Conservation (phyloP, 495 filamentous ascomycete genomes). For the Echria macrotheca region DNA sequence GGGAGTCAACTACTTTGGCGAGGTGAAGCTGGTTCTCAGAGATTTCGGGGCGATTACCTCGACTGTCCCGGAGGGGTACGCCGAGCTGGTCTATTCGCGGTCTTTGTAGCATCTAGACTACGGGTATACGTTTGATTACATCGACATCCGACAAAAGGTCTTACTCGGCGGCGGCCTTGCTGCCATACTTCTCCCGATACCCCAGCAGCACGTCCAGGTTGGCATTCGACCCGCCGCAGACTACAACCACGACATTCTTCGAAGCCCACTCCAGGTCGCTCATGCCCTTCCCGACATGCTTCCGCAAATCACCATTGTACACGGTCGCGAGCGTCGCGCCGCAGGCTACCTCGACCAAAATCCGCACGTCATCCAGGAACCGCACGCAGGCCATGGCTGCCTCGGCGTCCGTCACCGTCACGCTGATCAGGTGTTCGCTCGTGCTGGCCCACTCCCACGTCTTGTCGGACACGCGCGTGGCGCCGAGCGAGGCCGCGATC, state of each 20-base stretch:
- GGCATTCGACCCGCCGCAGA: slow-evolving; percentile 81
- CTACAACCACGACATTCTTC: slow-evolving; percentile 74
- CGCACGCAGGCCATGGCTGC: slow-evolving; percentile 70
- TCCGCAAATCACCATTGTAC: slow-evolving; percentile 60
- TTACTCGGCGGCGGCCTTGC: slow-evolving; percentile 9
- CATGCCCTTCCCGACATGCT: slow-evolving; percentile 52
- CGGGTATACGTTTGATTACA: too few species aligned
- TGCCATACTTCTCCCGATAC: slow-evolving; percentile 55
- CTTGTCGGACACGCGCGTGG: slow-evolving; percentile 62
- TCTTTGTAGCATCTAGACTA: too few species aligned
- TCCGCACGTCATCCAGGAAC: slow-evolving; percentile 75
- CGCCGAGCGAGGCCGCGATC: slow-evolving; percentile 75
- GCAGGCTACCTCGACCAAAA: slow-evolving; percentile 80
- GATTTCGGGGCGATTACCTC: slow-evolving; percentile 14
- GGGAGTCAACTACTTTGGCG: slow-evolving; percentile 46
- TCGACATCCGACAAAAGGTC: too few species aligned
- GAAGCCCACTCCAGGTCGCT: slow-evolving; percentile 45
- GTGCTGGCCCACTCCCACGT: slow-evolving; percentile 58
- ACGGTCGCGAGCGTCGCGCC: slow-evolving; percentile 68
- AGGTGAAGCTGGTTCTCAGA: slow-evolving; percentile 38
- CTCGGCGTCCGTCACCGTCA: slow-evolving; percentile 71
- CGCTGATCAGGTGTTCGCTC: slow-evolving; percentile 50
- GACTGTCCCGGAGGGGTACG: slow-evolving; percentile 17
- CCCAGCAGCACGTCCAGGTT: slow-evolving; percentile 58
- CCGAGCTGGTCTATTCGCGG: slow-evolving; percentile 23